phyloP scores from a whole-genome alignment of 2,329 filamentous ascomycete species.

The Xylaria polymorpha region DNA sequence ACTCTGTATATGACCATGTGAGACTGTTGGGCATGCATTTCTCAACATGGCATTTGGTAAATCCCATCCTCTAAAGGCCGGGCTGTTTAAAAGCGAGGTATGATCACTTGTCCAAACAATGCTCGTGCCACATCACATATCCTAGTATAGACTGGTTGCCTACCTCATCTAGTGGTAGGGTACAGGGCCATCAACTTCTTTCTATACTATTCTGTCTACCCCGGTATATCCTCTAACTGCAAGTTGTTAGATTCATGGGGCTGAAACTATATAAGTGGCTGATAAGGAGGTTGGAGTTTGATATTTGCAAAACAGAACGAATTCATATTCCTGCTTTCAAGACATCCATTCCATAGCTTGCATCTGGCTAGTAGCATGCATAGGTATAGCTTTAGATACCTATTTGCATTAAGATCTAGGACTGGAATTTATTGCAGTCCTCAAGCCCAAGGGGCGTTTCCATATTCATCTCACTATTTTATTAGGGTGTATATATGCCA shows the following conservation, averaged over 20 bases:
- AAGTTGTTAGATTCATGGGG: not conserved
- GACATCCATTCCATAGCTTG: not conserved
- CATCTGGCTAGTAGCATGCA: not conserved
- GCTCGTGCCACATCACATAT: not conserved
- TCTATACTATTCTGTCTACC: not conserved
- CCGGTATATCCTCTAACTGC: not conserved
- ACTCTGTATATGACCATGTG: slow-evolving; percentile 16
- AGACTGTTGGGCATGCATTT: slow-evolving; percentile 31
- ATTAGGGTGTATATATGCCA: not conserved
- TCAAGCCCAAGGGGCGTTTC: not conserved
- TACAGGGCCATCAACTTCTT: not conserved
- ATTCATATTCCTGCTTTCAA: not conserved
- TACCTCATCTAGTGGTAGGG: not conserved
- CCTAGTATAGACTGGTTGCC: not conserved
- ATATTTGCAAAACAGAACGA: not conserved
- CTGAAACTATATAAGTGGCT: not conserved
- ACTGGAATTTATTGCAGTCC: not conserved
- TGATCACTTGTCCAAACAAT: not conserved
- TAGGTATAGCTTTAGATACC: not conserved
- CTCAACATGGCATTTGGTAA: slow-evolving; percentile 28
- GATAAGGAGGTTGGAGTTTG: not conserved
- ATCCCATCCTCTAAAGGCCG: slow-evolving; percentile 26
- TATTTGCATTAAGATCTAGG: not conserved
- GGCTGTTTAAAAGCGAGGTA: not conserved
- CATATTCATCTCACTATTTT: too few species aligned